Percentiles rank a stretch among this genome's conserved stretches.
These are phyloP conservation scores for Aspergillus bombycis DNA, from an alignment of 2,329 filamentous ascomycete genomes.

Conservation along the genomic window DNA sequence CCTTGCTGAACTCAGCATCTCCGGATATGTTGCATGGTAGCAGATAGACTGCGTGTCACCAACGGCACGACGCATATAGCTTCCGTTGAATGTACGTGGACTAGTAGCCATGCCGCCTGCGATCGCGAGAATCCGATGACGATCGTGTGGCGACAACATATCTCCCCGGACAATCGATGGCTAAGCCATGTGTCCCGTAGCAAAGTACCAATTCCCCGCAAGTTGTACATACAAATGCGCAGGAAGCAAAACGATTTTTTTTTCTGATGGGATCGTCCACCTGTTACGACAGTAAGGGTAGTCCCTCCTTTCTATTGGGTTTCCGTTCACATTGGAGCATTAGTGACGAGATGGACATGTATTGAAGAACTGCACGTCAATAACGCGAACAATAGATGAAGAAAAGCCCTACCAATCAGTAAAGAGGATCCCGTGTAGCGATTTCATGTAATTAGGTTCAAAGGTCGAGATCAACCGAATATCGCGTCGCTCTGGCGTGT, in stretches of 20 bases:
- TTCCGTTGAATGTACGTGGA: background rate
- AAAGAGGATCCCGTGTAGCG: background rate
- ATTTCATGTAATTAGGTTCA: background rate
- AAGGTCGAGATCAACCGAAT: background rate
- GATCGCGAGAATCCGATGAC: background rate
- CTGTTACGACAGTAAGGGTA: too few relatives aligned
- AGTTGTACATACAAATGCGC: conserved; percentile 1
- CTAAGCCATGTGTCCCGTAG: background rate
- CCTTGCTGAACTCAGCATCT: background rate
- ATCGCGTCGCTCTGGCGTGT: background rate
- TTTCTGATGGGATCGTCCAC: background rate
- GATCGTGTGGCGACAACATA: background rate
- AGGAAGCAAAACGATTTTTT: background rate
- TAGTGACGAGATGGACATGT: background rate
- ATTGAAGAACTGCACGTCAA: background rate
- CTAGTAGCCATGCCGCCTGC: background rate
- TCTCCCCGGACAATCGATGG: background rate
- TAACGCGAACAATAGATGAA: background rate
- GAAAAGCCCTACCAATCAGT: background rate
- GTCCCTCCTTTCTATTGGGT: background rate
- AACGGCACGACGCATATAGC: conserved; percentile 8
- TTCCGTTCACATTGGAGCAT: background rate
- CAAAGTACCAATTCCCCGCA: background rate
- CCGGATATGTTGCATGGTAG: background rate
- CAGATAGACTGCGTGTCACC: conserved; percentile 10